phyloP scores from a whole-genome alignment of 371 early-diverging fungal genomes.

The Lichtheimia corymbifera region DNA sequence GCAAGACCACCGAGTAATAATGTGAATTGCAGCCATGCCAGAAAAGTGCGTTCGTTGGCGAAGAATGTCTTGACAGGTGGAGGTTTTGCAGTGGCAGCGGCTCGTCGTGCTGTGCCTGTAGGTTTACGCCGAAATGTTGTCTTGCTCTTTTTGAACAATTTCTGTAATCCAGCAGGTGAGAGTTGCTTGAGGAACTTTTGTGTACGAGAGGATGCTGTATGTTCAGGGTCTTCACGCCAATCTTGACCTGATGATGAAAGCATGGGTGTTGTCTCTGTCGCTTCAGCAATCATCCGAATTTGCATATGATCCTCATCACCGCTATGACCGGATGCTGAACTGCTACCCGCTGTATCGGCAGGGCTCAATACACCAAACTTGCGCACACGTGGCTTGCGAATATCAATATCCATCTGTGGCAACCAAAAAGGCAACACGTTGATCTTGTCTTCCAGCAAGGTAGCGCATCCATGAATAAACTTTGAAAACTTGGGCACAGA shows the following conservation, averaged over 20 bases:
- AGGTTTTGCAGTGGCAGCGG: conserved; percentile 26
- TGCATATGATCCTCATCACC: conserved; percentile 36
- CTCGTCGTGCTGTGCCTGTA: conserved; percentile 4
- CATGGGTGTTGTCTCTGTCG: conserved; percentile 22
- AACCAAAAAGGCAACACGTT: conserved; percentile 97
- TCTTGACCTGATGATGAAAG: background rate
- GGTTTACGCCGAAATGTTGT: conserved; percentile 4
- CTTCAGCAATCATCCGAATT: conserved; percentile 29
- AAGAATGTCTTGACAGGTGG: conserved; percentile 89
- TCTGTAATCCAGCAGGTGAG: conserved; percentile 26
- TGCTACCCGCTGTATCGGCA: conserved; percentile 26
- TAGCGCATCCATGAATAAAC: conserved; percentile 97
- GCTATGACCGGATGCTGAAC: conserved; percentile 29
- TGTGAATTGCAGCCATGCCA: conserved; percentile 77
- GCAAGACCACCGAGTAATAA: conserved; percentile 70
- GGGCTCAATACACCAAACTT: conserved; percentile 47
- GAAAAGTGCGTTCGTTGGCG: conserved; percentile 97
- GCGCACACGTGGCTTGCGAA: conserved; percentile 70
- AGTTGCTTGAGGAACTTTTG: conserved; percentile 15
- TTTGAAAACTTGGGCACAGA: conserved; percentile 99
- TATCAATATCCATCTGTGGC: conserved; percentile 96
- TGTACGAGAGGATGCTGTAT: background rate
- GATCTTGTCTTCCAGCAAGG: conserved; percentile 87
- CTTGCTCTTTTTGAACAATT: conserved; percentile 27
- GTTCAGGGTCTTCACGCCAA: too few relatives aligned